Base-by-base conservation (phyloP, 805 yeast species). In the Barnettozyma californica region DNA sequence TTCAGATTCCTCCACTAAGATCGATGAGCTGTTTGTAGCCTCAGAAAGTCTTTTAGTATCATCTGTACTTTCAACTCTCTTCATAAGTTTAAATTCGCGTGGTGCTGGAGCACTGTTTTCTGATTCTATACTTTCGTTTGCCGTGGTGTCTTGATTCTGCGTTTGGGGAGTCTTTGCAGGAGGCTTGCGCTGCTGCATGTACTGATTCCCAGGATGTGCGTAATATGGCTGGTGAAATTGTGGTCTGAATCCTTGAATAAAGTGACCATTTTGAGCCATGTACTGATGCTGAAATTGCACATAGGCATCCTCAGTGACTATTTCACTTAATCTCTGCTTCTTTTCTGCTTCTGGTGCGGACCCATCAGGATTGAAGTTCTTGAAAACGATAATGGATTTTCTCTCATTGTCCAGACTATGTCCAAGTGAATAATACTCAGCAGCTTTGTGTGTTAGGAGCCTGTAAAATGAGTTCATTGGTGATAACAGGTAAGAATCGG, bases 381-480 rank as follows among this genome's bases (percentile, higher is more conserved):
- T 74, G 63, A 60, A 74, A 9, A 74, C 67, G 6, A 71, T 61
- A 21, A 74, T 68, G 20, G 80, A 73, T 44, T 68, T 68, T 9
- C 80, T 81, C 50, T 75, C 81, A 27, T 59, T 54, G 54, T 73
- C 77, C 11, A 78, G 54, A 9, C 73, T 73, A 58, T 85, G 91
- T 39, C 80, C 81, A 48, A 84, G 62, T 21, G 71, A 68, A 58
- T 83, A 82, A 60, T 83, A 83, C 35, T 80, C 84, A 5, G 90
- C 87, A 33, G 84, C 67, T 54, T 83, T 85, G 63, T 86, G 91
- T 0, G 84, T 74, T 46, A 86, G 65, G 41, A 86, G 67, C 54
- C 92, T 68, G 54, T 79, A 81, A 61, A 81, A 85, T 2, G 89
- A 81, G 62, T 85, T 85, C 74, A 80, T 75, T 7, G 63, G 64